Evolutionary conservation across 495 filamentous ascomycete species (phyloP), one percentile per base, ranked within the genome.

Genomic region (Amphirosellinia nigrospora): DNA sequence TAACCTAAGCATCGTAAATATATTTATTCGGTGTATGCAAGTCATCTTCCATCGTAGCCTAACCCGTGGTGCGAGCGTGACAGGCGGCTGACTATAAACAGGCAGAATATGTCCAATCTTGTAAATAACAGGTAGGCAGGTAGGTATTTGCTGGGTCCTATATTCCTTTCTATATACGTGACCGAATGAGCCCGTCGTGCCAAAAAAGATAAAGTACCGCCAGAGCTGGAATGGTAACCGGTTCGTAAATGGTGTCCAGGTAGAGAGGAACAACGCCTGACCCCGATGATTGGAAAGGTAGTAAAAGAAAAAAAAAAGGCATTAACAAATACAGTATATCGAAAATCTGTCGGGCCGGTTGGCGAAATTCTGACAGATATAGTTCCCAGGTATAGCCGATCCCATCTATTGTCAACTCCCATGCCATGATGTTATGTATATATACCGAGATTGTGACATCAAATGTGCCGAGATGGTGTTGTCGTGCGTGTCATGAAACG

Each of bases 351-450:
- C 63, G 50, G 36, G 32, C 52, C 36, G 52, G 32, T 53, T 56
- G 50, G 64, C 38, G n/a, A 46, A 16, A 34, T 65, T 61, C 66
- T 45, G 45, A 69, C 59, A 62, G 36, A 62, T 52, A 4, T 55
- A 23, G 56, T 41, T 43, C 58, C 66, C 66, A 62, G 43, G 26
- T 11, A 53, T 39, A 63, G 48, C 68, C 68, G 39, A 64, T 70
- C 46, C 68, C 58, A 70, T 70, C 68, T 70, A 70, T 70, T 70
- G 45, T 43, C 41, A 70, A 70, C 69, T 63, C 64, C 70, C 55
- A 70, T 39, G 69, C 73, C 28, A 69, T 72, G 48, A 71, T 65
- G 36, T 63, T 59, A 21, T 67, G 32, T 46, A 52, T 63, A 62
- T 62, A 60, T 60, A 68, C 66, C 55, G 48, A 63, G 41, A 45